phyloP scores from a whole-genome alignment of 73 alveolate genomes.

The Tetrahymena malaccensis region DNA sequence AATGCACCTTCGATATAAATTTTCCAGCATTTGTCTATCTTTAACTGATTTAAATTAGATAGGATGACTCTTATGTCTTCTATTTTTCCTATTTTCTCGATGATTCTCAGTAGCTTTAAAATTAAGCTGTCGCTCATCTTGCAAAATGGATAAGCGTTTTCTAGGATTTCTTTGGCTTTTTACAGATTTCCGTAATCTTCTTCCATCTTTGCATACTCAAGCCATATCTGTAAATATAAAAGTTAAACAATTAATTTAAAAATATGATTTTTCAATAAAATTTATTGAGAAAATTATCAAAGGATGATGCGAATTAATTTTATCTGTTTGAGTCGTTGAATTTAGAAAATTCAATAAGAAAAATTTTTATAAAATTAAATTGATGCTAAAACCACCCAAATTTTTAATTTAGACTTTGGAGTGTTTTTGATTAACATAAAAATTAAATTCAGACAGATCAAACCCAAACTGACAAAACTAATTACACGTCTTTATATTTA shows the following conservation, averaged over 20 bases:
- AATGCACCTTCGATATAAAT: conserved; percentile 55
- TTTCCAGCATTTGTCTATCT: conserved; percentile 53
- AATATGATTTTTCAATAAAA: not conserved
- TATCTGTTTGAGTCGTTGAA: not conserved
- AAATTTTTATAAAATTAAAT: too few species aligned
- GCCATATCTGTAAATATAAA: conserved; percentile 44
- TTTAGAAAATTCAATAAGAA: not conserved
- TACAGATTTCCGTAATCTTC: conserved; percentile 61
- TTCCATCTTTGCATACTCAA: conserved; percentile 65
- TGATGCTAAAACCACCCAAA: not conserved
- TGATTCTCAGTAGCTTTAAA: conserved; percentile 45
- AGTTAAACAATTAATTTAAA: not conserved
- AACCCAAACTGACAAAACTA: not conserved
- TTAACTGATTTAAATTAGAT: conserved; percentile 8
- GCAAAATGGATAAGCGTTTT: conserved; percentile 48
- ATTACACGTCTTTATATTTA: too few species aligned
- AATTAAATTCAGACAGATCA: not conserved
- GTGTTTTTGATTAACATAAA: not conserved
- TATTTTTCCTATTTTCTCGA: conserved; percentile 48
- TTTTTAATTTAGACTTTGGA: not conserved
- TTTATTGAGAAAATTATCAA: too few species aligned
- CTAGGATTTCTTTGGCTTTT: conserved; percentile 34
- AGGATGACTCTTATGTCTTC: conserved; percentile 37
- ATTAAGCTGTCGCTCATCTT: conserved; percentile 49
- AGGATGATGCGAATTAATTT: not conserved